phyloP scores from a whole-genome alignment of 1,284 basidiomycete genomes.

The Coniferiporia sulphurascens region DNA sequence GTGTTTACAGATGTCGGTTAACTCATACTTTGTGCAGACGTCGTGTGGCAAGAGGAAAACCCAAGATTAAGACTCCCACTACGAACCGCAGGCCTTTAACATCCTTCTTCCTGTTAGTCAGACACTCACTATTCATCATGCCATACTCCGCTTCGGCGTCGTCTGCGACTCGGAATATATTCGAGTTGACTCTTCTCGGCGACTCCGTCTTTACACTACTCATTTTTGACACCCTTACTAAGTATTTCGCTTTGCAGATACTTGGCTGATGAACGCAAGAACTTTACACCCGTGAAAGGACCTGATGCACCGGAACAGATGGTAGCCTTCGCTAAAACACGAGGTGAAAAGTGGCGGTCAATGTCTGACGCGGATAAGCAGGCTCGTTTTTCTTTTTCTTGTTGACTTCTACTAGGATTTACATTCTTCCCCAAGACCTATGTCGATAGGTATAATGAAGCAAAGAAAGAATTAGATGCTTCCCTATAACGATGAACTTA shows the following conservation, averaged over 20 bases:
- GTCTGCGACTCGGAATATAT: too few species aligned
- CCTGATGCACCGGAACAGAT: background rate
- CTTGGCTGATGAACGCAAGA: background rate
- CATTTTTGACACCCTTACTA: background rate
- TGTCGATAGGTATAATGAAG: background rate
- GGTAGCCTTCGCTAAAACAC: background rate
- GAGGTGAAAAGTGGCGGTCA: constrained; percentile 11
- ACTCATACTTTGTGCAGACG: constrained; percentile 1
- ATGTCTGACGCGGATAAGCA: constrained; percentile 18
- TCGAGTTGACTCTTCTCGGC: background rate
- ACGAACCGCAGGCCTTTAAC: background rate
- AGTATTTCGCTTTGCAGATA: background rate
- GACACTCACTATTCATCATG: background rate
- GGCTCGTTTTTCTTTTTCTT: constrained; percentile 6
- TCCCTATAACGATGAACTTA: background rate
- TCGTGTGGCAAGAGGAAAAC: constrained; percentile 13
- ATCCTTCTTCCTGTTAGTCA: background rate
- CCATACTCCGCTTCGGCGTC: too few species aligned
- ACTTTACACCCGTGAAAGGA: background rate
- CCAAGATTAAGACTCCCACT: background rate
- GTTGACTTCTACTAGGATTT: background rate
- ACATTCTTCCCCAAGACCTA: background rate
- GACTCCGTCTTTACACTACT: background rate
- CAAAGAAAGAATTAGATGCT: background rate
- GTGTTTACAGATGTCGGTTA: background rate